These are phyloP conservation scores for Pythium dissimile DNA, from an alignment of 352 stramenopile species.

Conservation along the genomic window DNA sequence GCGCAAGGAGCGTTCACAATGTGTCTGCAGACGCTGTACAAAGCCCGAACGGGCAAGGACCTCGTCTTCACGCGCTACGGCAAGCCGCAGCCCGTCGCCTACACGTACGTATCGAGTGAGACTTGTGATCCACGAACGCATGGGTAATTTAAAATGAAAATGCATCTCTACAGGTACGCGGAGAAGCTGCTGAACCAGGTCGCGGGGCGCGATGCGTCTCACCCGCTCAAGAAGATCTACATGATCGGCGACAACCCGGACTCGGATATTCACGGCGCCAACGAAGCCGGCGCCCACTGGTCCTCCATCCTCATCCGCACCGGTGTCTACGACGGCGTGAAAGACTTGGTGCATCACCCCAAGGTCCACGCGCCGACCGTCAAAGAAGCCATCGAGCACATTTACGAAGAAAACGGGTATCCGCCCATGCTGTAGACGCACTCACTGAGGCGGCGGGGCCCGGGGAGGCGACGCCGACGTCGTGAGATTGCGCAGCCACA, in stretches of 20 bases:
- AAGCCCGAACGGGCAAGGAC: constrained; percentile 56
- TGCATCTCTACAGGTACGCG: constrained; percentile 41
- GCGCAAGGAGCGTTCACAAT: constrained; percentile 81
- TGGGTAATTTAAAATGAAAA: too few species aligned
- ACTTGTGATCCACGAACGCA: too few species aligned
- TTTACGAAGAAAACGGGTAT: constrained; percentile 63
- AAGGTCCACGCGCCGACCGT: constrained; percentile 63
- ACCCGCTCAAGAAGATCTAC: constrained; percentile 64
- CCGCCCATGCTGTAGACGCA: constrained; percentile 9
- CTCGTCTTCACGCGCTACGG: constrained; percentile 77
- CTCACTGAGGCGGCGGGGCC: constrained; percentile 1
- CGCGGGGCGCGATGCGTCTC: constrained; percentile 28
- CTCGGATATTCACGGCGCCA: constrained; percentile 84
- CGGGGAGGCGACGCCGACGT: not conserved
- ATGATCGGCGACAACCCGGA: constrained; percentile 88
- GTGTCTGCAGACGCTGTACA: constrained; percentile 72
- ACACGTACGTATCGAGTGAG: constrained; percentile 40
- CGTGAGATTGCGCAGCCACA: constrained; percentile 65
- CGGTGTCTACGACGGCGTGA: constrained; percentile 71
- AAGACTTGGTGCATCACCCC: constrained; percentile 53
- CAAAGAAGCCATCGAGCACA: constrained; percentile 70
- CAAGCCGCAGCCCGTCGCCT: constrained; percentile 81
- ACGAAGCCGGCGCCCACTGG: constrained; percentile 80
- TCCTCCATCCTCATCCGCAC: constrained; percentile 87
- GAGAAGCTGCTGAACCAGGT: constrained; percentile 64